phyloP scores from a whole-genome alignment of 352 stramenopile species.

The Globisporangium paroecandrum region DNA sequence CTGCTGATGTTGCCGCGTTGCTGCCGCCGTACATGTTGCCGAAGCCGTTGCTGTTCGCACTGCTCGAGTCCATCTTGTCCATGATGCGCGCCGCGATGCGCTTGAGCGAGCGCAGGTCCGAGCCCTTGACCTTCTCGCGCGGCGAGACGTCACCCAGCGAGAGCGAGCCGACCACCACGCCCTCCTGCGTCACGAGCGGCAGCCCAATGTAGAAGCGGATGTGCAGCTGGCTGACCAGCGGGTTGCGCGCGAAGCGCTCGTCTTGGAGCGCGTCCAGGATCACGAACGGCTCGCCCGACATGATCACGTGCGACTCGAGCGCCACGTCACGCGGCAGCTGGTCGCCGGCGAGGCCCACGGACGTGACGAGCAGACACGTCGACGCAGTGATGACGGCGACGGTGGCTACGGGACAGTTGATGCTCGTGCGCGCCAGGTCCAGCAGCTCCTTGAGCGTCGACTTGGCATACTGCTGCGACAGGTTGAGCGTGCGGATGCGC shows the following conservation, averaged over 20 bases:
- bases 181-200: constrained; percentile 66
- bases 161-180: constrained; percentile 65
- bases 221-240: constrained; percentile 59
- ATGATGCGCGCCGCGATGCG: constrained; percentile 67
- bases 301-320: constrained; percentile 72
- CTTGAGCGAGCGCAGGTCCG: constrained; percentile 64
- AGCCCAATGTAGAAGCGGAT: constrained; percentile 81
- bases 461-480: constrained; percentile 77
- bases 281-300: constrained; percentile 67
- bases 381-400: constrained; percentile 67
- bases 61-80: constrained; percentile 60
- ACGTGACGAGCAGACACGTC: constrained; percentile 74
- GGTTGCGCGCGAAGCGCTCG: constrained; percentile 75
- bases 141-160: constrained; percentile 65
- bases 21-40: not conserved
- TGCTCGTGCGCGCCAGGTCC: constrained; percentile 62
- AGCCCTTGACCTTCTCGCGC: constrained; percentile 58
- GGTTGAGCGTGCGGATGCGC: constrained; percentile 61
- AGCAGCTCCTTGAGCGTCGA: constrained; percentile 69
- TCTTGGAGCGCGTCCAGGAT: constrained; percentile 75
- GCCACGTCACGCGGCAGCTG: constrained; percentile 75
- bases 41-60: constrained; percentile 15
- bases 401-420: constrained; percentile 66
- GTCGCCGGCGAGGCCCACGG: constrained; percentile 68
- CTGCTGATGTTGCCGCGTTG: not conserved